Percentiles rank a stretch among this genome's conserved stretches.
These are phyloP conservation scores for Lodderomyces margitis DNA, from an alignment of 1,139 yeast genomes.

Conservation along the genomic window DNA sequence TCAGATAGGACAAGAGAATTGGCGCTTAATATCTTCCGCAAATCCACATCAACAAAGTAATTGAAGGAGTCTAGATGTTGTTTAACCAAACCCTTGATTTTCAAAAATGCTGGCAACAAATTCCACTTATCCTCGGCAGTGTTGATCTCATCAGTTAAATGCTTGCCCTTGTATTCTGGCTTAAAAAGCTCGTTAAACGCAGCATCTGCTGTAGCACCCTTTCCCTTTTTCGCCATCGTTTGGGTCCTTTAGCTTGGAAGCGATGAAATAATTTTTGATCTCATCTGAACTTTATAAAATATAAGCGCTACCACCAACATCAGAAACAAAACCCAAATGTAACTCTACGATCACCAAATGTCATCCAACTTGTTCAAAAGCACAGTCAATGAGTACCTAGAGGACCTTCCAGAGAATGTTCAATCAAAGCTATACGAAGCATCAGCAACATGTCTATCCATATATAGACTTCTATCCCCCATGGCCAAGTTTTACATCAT, in stretches of 20 bases:
- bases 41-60: slow-evolving; percentile 89
- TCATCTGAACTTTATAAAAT: slow-evolving; percentile 8
- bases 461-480: slow-evolving; percentile 82
- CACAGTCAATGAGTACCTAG: slow-evolving; percentile 86
- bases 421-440: slow-evolving; percentile 71
- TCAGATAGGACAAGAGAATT: slow-evolving; percentile 87
- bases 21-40: slow-evolving; percentile 88
- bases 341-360: slow-evolving; percentile 17
- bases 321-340: not conserved
- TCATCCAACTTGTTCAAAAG: slow-evolving; percentile 56
- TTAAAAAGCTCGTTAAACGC: slow-evolving; percentile 74
- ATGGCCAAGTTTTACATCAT: slow-evolving; percentile 85
- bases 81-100: slow-evolving; percentile 93
- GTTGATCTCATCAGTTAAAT: slow-evolving; percentile 79
- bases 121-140: slow-evolving; percentile 97
- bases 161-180: slow-evolving; percentile 83
- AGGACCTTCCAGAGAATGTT: slow-evolving; percentile 81
- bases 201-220: slow-evolving; percentile 31
- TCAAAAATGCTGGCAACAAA: slow-evolving; percentile 87
- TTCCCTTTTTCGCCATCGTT: slow-evolving; percentile 2
- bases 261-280: slow-evolving; percentile 6
- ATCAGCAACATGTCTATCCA: slow-evolving; percentile 93
- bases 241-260: not conserved
- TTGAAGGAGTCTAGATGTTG: slow-evolving; percentile 97
- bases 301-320: slow-evolving; percentile 3